Evolutionary conservation across 2,329 filamentous ascomycete genomes (phyloP), one percentile per base, ranked within the genome.

Genomic region (Venturia nashicola): DNA sequence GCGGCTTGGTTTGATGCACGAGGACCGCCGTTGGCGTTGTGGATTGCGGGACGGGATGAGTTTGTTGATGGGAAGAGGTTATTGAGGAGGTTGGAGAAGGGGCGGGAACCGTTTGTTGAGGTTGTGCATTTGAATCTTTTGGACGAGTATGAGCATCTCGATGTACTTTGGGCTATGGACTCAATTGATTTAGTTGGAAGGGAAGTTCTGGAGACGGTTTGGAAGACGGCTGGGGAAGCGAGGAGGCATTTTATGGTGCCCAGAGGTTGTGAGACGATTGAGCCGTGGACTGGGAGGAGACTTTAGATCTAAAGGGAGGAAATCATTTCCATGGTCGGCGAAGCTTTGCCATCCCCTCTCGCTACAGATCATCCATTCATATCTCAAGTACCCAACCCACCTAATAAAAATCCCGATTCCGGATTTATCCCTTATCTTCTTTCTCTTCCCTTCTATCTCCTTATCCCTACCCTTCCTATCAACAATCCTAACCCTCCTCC

Each of bases 121-220:
- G 12, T 62, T 36, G 60, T 34, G n/a, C 60, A 62, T 48, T n/a
- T n/a, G 8, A 39, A 51, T 44, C 2, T 62, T 39, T 23, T 62
- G 23, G 43, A 62, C 8, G 60, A 62, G 34, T 62, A 62, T 48
- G 60, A 62, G 44, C 60, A 62, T 36, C 32, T 62, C 16, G 60
- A 62, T 48, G 43, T 62, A 7, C 23, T 62, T 14, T 62, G 60
- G 60, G 60, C 42, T n/a, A 48, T 62, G 40, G 60, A 62, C 14
- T 32, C 60, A 0, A 34, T 62, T 62, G 60, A 62, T 32, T 4
- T 43, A 23, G 60, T 62, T 36, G 60, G 60, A 9, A 23, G 44
- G 43, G 60, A 62, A 8, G 60, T 62, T 7, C 11, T 62, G 23
- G 11, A 39, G n/a, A 48, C 44, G 5, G 34, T 62, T 36, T 62